Evolutionary conservation across 345 rosid genomes (phyloP).

Genomic region (Aegle marmelos): DNA sequence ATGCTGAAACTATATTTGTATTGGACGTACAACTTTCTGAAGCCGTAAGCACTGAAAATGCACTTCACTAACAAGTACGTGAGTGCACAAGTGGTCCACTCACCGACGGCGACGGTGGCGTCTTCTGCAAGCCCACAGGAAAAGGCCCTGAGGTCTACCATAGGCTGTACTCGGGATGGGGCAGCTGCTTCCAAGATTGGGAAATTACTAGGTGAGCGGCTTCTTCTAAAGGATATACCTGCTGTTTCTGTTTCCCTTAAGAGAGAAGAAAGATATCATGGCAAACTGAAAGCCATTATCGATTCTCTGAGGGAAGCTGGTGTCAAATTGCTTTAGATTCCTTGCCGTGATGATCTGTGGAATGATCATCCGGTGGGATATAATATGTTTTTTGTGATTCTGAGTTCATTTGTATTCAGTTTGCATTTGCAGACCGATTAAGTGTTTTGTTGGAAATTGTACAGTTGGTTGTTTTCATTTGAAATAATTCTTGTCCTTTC

Average conservation of each 20-base stretch:
- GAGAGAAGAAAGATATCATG: conserved; percentile 79
- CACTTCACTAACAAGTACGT: conserved; percentile 77
- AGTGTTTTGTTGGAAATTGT: background rate
- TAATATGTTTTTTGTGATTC: background rate
- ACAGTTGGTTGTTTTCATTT: background rate
- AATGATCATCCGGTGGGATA: background rate
- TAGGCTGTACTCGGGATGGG: conserved; percentile 62
- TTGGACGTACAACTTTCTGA: conserved; percentile 37
- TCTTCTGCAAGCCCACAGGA: conserved; percentile 80
- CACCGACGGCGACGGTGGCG: conserved; percentile 78
- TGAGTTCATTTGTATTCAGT: background rate
- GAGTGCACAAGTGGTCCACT: conserved; percentile 74
- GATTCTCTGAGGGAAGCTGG: conserved; percentile 74
- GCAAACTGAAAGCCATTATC: conserved; percentile 79
- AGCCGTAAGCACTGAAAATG: conserved; percentile 72
- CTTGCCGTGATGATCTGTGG: background rate
- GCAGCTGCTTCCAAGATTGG: conserved; percentile 88
- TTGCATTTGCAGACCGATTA: background rate
- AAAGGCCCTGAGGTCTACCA: conserved; percentile 58
- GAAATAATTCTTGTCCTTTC: background rate
- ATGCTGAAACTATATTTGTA: background rate
- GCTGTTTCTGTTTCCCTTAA: conserved; percentile 59
- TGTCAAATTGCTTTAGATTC: conserved; percentile 47
- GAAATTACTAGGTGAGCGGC: conserved; percentile 69
- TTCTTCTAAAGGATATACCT: conserved; percentile 63